Conservation (phyloP, 2,329 filamentous ascomycete genomes). For the Sordariomycetes sp. region DNA sequence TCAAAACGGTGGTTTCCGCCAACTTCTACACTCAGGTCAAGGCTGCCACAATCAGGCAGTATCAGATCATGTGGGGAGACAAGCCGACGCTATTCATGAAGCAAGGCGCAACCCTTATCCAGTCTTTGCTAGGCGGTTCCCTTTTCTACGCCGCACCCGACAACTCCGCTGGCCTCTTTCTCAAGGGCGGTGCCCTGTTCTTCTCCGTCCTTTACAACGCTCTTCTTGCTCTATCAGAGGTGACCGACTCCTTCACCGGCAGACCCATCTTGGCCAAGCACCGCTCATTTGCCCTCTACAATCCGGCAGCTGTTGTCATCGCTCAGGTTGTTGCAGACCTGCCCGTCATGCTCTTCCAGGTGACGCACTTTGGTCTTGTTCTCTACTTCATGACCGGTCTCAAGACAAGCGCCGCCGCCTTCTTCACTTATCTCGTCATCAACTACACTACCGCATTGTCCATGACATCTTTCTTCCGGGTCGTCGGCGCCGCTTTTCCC, state of each 20-base stretch:
- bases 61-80: constrained; percentile 57
- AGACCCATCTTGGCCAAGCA: constrained; percentile 21
- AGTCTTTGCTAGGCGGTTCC: constrained; percentile 55
- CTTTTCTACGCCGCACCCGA: constrained; percentile 56
- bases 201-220: constrained; percentile 54
- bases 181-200: constrained; percentile 56
- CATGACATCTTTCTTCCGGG: constrained; percentile 55
- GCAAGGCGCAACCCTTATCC: constrained; percentile 44
- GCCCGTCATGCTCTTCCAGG: constrained; percentile 38
- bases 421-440: constrained; percentile 58
- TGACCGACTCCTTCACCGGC: constrained; percentile 17
- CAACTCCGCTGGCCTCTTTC: constrained; percentile 51
- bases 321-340: constrained; percentile 29
- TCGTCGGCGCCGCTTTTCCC: constrained; percentile 55
- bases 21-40: constrained; percentile 45
- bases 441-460: constrained; percentile 49
- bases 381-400: constrained; percentile 22
- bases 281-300: constrained; percentile 19
- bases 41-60: constrained; percentile 46
- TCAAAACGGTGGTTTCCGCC: constrained; percentile 43
- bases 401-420: constrained; percentile 22
- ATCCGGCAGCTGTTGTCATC: constrained; percentile 21
- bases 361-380: constrained; percentile 39
- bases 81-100: constrained; percentile 55
- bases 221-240: constrained; percentile 39